Base-by-base conservation (phyloP, 805 yeast genomes). In the Kluyveromyces siamensis region DNA sequence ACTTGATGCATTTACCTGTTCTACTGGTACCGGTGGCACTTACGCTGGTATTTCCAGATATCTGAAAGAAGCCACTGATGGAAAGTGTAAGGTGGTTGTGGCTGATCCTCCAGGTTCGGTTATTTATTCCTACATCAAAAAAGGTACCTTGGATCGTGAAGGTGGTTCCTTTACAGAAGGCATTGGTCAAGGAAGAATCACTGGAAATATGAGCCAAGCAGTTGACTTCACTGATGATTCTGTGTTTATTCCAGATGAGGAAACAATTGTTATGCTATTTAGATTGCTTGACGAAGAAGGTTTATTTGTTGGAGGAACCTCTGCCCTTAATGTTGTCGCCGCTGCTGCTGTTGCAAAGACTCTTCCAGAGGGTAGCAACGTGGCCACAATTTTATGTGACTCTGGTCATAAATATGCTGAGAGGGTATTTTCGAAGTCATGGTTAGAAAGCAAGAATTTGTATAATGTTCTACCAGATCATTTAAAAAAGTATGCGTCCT, bases 61-160 rank as follows among this genome's bases (percentile, higher is more conserved):
- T 65, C 73, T 90, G 56, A 86, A 89, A 68, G 77, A 76, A 5
- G 77, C 80, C 41, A 78, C 87, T 35, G 71, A 76, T 54, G 85
- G 87, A 17, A 63, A 69, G 16, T 80, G 81, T 43, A 77, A 81
- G 65, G 72, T 83, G 40, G 80, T 75, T 46, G 77, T 87, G 50
- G 96, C 97, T 1, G 97, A 90, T 66, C 96, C 97, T 19, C 96
- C 96, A 13, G 96, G 97, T 50, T 83, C 93, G 3, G 86, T 85
- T 45, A 74, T 90, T 42, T 87, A 86, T 69, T 79, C 88, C 9
- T 88, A 83, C 62, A 80, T 90, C 51, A 81, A 79, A 52, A 72
- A 85, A 6, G 79, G 81, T 16, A 91, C 91, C 33, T 68, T 83
- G 49, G 87, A 80, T 40, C 77, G 89, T 59, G 74, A 77, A 1